Evolutionary conservation across 176 grass and related monocot species (phyloP), one percentile per base, ranked within the genome.

Genomic region (Carex scoparia): DNA sequence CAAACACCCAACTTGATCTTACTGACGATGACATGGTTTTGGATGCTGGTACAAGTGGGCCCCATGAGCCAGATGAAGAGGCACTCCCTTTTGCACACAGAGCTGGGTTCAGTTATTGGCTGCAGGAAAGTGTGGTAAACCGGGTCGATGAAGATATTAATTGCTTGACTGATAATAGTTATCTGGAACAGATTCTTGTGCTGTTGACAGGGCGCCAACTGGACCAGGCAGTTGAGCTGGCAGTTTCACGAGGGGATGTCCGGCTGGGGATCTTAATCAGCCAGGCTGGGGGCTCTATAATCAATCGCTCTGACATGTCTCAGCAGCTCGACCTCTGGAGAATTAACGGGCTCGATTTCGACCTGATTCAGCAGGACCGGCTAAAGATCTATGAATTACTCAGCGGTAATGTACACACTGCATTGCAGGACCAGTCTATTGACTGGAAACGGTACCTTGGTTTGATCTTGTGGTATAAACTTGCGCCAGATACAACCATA

Each of bases 391-490:
- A 90, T 69, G 93, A 92, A 81, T 84, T 98, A 82, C 89, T 98
- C 84, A 86, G 86, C 48, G 93, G 93, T 85, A 95, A 95, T 30
- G 81, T 98, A 85, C 88, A 92, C 38, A 86, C 69, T 65, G 95
- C 91, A 70, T 79, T 93, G 65, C 83, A 88, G 15, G 91, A 87
- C 91, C 88, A 85, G 79, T 86, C 86, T 80, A 85, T 95, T 59
- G 93, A 95, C 85, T 98, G 95, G 95, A 98, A 98, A 87, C 87
- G 93, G 64, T 94, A 95, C 56, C 82, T 98, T 14, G 91, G 96
- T 79, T 91, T 98, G 81, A 87, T 94, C 71, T 91, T 98, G 91
- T 98, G 91, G 91, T 95, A 89, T 73, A 88, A 94, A 74, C 75
- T 98, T 33, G 86, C 89, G 2, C 91, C 95, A 65, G 95, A 98